Evolutionary conservation across 2,329 filamentous ascomycete genomes (phyloP).

Genomic region (Aureobasidium melanogenum): DNA sequence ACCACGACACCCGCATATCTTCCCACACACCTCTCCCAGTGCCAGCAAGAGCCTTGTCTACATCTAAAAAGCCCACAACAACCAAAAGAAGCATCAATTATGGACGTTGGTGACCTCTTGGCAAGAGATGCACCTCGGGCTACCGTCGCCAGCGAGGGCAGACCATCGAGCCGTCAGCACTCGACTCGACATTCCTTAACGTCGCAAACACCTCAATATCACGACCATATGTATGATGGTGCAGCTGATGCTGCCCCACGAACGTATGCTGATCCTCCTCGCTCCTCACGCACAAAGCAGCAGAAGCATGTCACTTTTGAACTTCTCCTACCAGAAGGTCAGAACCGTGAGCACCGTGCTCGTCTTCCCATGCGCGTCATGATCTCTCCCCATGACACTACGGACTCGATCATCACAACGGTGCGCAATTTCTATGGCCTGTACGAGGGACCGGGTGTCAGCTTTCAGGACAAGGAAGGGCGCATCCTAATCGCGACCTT

Average conservation of each 20-base stretch:
- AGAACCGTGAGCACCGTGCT: conserved; percentile 56
- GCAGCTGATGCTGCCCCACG: not conserved
- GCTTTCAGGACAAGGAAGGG: conserved; percentile 84
- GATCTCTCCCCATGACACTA: conserved; percentile 92
- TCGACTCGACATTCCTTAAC: conserved; percentile 22
- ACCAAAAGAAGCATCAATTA: conserved; percentile 12
- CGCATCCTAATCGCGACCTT: conserved; percentile 91
- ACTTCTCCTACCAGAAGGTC: conserved; percentile 59
- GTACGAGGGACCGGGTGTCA: conserved; percentile 77
- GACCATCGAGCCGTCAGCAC: conserved; percentile 26
- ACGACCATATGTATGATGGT: not conserved
- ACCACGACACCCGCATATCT: conserved; percentile 11
- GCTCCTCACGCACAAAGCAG: conserved; percentile 29
- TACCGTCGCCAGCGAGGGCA: conserved; percentile 17
- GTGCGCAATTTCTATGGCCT: conserved; percentile 99
- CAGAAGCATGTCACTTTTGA: conserved; percentile 72
- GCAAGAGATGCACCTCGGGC: conserved; percentile 16
- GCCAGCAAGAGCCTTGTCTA: not conserved
- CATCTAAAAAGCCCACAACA: not conserved
- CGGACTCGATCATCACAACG: conserved; percentile 93
- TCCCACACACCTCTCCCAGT: conserved; percentile 2
- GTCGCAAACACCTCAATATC: conserved; percentile 12
- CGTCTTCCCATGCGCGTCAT: conserved; percentile 78
- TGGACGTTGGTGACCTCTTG: conserved; percentile 31
- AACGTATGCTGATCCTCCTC: conserved; percentile 16